These are phyloP conservation scores for Oxyria digyna DNA, from an alignment of 148 eudicot species.

Conservation along the genomic window DNA sequence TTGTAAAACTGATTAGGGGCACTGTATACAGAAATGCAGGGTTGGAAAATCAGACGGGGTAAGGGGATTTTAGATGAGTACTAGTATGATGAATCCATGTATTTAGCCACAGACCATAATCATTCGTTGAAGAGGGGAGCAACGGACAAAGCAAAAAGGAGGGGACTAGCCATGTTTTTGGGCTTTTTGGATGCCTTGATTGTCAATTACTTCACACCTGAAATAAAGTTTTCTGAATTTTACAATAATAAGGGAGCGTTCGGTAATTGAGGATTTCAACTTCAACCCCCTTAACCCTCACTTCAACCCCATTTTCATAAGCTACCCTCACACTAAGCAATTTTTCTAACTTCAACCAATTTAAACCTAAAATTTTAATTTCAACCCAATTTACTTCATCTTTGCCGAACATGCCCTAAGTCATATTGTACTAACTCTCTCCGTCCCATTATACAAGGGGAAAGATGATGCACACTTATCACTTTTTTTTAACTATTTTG, in stretches of 20 bases:
- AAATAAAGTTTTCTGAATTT: background rate
- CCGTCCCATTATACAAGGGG: too few relatives aligned
- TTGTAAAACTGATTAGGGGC: background rate
- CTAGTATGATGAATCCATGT: background rate
- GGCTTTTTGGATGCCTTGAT: constrained; percentile 5
- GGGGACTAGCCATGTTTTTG: background rate
- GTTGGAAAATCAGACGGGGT: background rate
- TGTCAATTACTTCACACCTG: background rate
- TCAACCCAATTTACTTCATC: too few relatives aligned
- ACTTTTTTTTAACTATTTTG: too few relatives aligned
- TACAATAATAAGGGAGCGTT: background rate
- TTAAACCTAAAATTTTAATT: too few relatives aligned
- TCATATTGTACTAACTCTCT: too few relatives aligned
- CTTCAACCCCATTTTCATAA: too few relatives aligned
- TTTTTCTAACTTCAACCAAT: too few relatives aligned
- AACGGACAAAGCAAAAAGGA: constrained; percentile 1
- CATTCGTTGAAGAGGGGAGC: background rate
- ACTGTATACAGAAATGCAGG: background rate
- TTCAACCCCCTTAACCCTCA: too few relatives aligned
- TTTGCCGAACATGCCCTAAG: too few relatives aligned
- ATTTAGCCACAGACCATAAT: background rate
- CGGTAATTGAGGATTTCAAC: too few relatives aligned
- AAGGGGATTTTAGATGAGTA: background rate
- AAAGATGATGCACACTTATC: too few relatives aligned
- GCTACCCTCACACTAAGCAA: too few relatives aligned